Base-by-base conservation (phyloP, 257 asterid species). In the Scutellaria galericulata region DNA sequence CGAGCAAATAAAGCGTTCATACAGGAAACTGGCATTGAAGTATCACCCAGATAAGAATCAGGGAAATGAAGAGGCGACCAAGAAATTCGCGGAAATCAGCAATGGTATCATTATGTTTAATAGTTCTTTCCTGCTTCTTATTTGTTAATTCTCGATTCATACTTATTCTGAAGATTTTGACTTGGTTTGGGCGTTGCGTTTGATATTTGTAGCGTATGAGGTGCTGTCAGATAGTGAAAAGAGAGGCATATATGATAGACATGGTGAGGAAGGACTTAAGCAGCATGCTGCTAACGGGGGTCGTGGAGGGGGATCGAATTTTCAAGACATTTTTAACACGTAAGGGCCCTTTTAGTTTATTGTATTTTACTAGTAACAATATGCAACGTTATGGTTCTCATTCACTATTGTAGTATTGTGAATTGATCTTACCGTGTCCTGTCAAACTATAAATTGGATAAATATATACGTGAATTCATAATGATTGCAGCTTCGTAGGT, bases 261-360 rank as follows among this genome's bases (percentile, higher is more conserved):
- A 92, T 72, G 98, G 98, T 0, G 97, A 90, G 73, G 98, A 92
- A 59, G 98, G 98, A 70, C 95, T 92, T 57, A 92, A 88, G 67
- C 98, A 92, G 83, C 97, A 92, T 75, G 93, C 93, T 37, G 96
- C 97, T 37, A 83, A 74, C 77, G 97, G 98, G 8, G 96, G 95
- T 54, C 75, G 97, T 80, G 86, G 88, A n/a, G 87, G 90, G 7
- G 97, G 97, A 54, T 85, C 90, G 96, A 92, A 92, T 72, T 83
- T 92, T 69, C 94, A 92, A 63, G 98, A 92, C 73, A 86, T 92
- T 40, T 90, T 92, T 74, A 87, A 91, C 85, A 83, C 86, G 97
- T 92, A 84, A 84, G 95, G 83, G 24, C 61, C 71, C 10, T 31
- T 31, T 31, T 4, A 31, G 37, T 31, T 31, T 31, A 31, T 31